phyloP scores from a whole-genome alignment of 768 basidiomycete genomes.

The Macrolepiota albuminosa region DNA sequence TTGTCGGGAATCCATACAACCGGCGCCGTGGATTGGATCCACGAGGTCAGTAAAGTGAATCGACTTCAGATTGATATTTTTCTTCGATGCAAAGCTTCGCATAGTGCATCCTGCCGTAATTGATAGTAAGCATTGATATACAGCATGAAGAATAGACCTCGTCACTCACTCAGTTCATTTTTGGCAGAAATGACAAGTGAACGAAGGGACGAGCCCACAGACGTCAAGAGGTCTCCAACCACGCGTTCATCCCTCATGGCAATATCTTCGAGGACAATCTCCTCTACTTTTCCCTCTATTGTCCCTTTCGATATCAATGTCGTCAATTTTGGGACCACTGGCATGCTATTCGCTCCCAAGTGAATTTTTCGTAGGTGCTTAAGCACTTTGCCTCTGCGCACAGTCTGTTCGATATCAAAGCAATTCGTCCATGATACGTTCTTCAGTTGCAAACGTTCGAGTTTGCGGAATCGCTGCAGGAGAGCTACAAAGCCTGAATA shows the following conservation, averaged over 20 bases:
- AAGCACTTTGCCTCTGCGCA: neutral
- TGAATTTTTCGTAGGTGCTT: slow-evolving; percentile 6
- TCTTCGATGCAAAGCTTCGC: neutral
- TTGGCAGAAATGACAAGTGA: slow-evolving; percentile 11
- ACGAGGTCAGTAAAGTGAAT: slow-evolving; percentile 13
- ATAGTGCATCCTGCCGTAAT: neutral
- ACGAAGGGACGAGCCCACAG: slow-evolving; percentile 1
- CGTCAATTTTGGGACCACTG: slow-evolving; percentile 4
- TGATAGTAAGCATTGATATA: neutral
- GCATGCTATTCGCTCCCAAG: slow-evolving; percentile 4
- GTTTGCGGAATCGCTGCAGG: neutral
- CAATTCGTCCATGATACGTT: slow-evolving; percentile 6
- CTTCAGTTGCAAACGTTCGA: slow-evolving; percentile 4
- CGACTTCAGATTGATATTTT: slow-evolving; percentile 4
- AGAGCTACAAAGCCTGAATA: slow-evolving; percentile 4
- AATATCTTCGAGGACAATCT: slow-evolving; percentile 5
- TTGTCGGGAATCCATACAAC: neutral
- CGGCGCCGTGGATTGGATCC: slow-evolving; percentile 5
- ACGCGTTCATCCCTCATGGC: neutral
- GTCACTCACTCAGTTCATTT: slow-evolving; percentile 6
- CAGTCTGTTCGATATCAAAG: slow-evolving; percentile 2
- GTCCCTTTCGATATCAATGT: slow-evolving; percentile 1
- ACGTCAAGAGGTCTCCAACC: slow-evolving; percentile 1
- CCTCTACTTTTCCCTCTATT: slow-evolving; percentile 1
- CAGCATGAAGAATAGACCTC: neutral